Evolutionary conservation across 768 basidiomycete genomes (phyloP).

Genomic region (Phylloporus arenicola): DNA sequence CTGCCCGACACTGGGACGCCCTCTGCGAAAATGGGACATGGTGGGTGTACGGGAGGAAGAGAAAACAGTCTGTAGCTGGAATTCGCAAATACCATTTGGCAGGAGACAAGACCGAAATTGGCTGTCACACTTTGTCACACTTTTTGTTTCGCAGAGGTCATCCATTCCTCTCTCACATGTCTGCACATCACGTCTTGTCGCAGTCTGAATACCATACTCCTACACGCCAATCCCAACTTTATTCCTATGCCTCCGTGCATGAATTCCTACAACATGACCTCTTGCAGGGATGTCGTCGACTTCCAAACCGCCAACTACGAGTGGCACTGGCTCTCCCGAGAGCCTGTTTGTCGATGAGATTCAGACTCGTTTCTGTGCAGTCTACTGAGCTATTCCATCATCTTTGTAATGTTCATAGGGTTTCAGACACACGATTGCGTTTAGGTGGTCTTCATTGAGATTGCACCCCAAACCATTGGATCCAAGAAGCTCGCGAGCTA

Average conservation of each 20-base stretch:
- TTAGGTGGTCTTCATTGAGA: conserved; percentile 77
- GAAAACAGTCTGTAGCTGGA: no score
- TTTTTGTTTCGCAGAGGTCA: conserved; percentile 40
- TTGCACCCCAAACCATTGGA: conserved; percentile 78
- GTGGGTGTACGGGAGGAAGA: neutral
- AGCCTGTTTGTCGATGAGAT: conserved; percentile 73
- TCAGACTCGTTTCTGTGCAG: conserved; percentile 32
- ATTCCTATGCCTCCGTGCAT: conserved; percentile 50
- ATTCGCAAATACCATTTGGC: no score
- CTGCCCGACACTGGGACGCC: conserved; percentile 14
- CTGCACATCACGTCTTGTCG: no score
- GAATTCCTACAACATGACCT: conserved; percentile 77
- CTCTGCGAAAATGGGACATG: conserved; percentile 5
- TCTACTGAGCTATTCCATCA: neutral
- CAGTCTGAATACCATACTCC: no score
- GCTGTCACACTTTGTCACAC: neutral
- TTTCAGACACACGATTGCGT: conserved; percentile 66
- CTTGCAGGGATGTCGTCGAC: conserved; percentile 89
- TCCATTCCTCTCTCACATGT: conserved; percentile 26
- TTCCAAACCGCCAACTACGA: conserved; percentile 83
- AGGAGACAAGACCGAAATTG: no score
- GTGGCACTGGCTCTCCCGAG: conserved; percentile 4
- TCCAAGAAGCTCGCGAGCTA: conserved; percentile 68
- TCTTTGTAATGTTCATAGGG: conserved; percentile 36
- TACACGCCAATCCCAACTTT: no score